Percentiles rank a stretch among this genome's conserved stretches.
Conservation (phyloP, 176 grass and related monocot genomes). For the Tuctoria greenei region DNA sequence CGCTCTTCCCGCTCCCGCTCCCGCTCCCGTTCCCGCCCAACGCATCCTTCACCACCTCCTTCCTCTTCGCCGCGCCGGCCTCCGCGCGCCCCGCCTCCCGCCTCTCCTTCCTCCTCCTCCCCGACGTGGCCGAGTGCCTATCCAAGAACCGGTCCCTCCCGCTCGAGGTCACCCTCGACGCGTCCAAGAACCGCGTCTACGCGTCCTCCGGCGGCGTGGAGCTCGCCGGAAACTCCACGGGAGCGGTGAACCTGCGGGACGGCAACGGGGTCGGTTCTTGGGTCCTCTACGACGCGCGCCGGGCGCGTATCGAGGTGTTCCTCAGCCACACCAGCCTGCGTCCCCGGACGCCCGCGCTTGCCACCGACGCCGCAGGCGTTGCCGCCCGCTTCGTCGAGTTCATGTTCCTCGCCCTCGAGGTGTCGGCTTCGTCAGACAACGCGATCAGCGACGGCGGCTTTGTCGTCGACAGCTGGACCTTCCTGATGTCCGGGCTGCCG, state of each 20-base stretch:
- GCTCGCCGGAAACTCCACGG: conserved; percentile 29
- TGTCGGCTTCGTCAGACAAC: conserved; percentile 14
- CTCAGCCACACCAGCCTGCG: conserved; percentile 34
- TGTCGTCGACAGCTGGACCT: conserved; percentile 51
- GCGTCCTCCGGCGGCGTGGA: neutral
- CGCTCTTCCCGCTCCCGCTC: conserved; percentile 34
- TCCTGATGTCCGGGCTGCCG: conserved; percentile 29
- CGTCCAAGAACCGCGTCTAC: neutral
- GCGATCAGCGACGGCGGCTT: conserved; percentile 30
- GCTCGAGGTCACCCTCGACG: conserved; percentile 34
- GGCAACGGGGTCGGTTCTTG: conserved; percentile 42
- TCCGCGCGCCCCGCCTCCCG: conserved; percentile 15
- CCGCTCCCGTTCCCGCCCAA: conserved; percentile 2
- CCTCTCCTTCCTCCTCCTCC: conserved; percentile 45
- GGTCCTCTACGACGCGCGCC: conserved; percentile 36
- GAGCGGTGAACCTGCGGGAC: conserved; percentile 26
- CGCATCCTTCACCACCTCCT: conserved; percentile 45
- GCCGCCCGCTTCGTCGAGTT: conserved; percentile 35
- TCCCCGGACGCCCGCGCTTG: conserved; percentile 21
- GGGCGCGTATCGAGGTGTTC: conserved; percentile 35
- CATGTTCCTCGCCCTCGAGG: conserved; percentile 58
- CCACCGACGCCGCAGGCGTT: neutral
- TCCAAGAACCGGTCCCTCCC: conserved; percentile 28
- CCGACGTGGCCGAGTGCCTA: neutral
- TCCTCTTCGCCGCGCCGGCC: conserved; percentile 28